Percentiles rank a stretch among this genome's conserved stretches.
Evolutionary conservation across 208 protist genomes (phyloP).

Genomic region (Trypanosoma cruzi): DNA sequence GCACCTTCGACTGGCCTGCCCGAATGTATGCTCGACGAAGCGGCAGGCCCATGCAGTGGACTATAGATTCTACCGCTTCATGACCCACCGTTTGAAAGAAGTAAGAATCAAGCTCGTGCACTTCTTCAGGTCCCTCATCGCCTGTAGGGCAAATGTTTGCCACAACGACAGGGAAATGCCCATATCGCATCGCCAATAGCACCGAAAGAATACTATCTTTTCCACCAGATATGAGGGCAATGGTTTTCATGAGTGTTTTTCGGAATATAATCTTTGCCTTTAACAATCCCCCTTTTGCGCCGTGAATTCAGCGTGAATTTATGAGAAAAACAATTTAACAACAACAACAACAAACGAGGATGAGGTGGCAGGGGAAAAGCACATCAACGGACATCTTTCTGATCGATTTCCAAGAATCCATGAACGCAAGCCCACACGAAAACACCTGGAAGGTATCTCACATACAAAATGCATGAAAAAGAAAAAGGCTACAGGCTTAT

Average conservation of each 20-base stretch:
- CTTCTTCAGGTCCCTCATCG: constrained; percentile 20
- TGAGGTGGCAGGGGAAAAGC: neutral
- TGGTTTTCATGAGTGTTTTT: constrained; percentile 92
- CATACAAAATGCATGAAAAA: neutral
- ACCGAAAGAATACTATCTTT: constrained; percentile 98
- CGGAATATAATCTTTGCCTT: neutral
- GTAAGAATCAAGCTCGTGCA: constrained; percentile 97
- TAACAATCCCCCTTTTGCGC: neutral
- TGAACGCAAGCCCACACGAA: neutral
- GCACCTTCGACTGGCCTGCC: constrained; percentile 66
- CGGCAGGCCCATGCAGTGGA: constrained; percentile 92
- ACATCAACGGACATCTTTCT: neutral
- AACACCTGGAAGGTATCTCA: neutral
- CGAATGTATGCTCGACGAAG: constrained; percentile 86
- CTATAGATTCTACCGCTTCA: constrained; percentile 88
- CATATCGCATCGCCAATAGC: constrained; percentile 94
- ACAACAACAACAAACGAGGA: neutral
- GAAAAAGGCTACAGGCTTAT: neutral
- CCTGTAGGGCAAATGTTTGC: constrained; percentile 92
- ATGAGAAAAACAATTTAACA: neutral
- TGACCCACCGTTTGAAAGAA: constrained; percentile 99
- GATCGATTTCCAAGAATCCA: neutral
- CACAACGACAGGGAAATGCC: constrained; percentile 96
- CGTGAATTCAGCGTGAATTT: neutral
- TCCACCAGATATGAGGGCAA: constrained; percentile 97